Conservation (phyloP, 208 protist species). For the Balamuthia mandrillaris region DNA sequence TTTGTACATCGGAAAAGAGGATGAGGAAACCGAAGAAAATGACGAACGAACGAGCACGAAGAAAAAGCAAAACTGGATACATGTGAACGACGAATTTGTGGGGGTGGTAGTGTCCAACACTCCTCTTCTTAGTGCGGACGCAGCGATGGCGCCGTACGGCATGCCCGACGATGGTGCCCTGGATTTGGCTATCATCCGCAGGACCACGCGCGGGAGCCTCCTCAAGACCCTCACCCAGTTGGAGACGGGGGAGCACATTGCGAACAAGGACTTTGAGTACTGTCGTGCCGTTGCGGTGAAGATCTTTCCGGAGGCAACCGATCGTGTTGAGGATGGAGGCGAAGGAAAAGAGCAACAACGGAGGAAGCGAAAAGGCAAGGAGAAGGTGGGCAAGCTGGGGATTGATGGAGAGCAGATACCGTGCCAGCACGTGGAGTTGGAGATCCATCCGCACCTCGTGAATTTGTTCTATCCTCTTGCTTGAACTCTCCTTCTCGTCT, state of each 20-base stretch:
- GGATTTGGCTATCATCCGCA: not conserved
- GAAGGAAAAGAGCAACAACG: too few species aligned
- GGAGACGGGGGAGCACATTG: not conserved
- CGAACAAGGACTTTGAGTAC: not conserved
- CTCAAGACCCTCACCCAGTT: not conserved
- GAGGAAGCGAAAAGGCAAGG: not conserved
- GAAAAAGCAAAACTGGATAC: too few species aligned
- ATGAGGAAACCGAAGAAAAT: too few species aligned
- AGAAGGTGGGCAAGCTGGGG: constrained; percentile 24
- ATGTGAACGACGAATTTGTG: too few species aligned
- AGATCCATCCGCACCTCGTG: constrained; percentile 2
- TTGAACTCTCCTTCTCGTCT: not conserved
- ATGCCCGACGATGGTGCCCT: too few species aligned
- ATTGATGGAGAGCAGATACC: constrained; percentile 12
- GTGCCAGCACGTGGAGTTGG: not conserved
- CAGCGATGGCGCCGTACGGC: too few species aligned
- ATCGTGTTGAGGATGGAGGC: too few species aligned
- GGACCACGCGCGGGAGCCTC: not conserved
- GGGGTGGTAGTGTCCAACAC: too few species aligned
- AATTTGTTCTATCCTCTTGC: not conserved
- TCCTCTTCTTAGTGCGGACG: too few species aligned
- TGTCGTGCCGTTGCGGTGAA: not conserved
- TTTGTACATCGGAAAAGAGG: too few species aligned
- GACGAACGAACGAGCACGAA: too few species aligned
- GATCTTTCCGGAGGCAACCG: not conserved